Conservation (phyloP, 176 grass and related monocot genomes). For the Triticum dicoccoides region DNA sequence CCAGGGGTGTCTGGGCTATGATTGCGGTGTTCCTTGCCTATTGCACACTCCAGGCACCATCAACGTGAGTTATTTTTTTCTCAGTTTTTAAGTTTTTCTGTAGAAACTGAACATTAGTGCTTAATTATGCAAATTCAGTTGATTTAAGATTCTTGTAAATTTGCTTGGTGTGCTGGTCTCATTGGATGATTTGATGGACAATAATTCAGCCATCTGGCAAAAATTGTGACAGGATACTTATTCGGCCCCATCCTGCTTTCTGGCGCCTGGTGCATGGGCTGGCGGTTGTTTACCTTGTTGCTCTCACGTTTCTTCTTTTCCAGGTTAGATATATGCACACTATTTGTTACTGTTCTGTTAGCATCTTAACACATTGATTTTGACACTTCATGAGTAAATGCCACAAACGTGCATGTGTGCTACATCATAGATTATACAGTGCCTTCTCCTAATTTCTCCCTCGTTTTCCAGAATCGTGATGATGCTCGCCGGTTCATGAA, state of each 20-base stretch:
- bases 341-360: neutral
- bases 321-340: slow-evolving; percentile 51
- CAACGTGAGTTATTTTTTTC: slow-evolving; percentile 59
- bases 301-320: slow-evolving; percentile 95
- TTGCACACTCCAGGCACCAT: slow-evolving; percentile 94
- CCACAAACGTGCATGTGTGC: neutral
- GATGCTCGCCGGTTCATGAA: slow-evolving; percentile 94
- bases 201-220: slow-evolving; percentile 36
- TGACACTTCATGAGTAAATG: neutral
- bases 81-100: neutral
- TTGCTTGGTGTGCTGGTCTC: neutral
- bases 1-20: slow-evolving; percentile 95
- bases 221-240: slow-evolving; percentile 73
- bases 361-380: neutral
- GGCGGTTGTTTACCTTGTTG: slow-evolving; percentile 93
- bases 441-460: neutral
- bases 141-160: neutral
- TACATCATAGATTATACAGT: neutral
- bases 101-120: neutral
- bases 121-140: neutral
- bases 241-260: slow-evolving; percentile 94
- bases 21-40: slow-evolving; percentile 95
- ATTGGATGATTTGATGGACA: slow-evolving; percentile 8
- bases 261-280: slow-evolving; percentile 97
- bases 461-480: slow-evolving; percentile 67